phyloP scores from a whole-genome alignment of 129 eudicot genomes.

The Kitagawia praeruptora region DNA sequence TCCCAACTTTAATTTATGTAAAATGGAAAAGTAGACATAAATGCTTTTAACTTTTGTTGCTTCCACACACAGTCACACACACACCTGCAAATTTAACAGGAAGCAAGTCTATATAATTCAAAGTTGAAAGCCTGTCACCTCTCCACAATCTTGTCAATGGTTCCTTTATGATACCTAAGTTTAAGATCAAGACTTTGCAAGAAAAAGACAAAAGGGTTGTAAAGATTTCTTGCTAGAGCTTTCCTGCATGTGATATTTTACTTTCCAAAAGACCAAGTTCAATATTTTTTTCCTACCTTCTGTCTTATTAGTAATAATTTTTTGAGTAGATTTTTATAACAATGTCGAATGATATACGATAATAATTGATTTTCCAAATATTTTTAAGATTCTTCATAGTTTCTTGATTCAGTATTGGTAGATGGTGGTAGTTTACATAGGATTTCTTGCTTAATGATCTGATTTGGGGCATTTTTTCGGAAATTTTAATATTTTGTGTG shows the following conservation, averaged over 20 bases:
- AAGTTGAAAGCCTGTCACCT: slow-evolving; percentile 17
- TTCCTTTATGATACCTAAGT: background rate
- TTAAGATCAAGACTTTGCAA: background rate
- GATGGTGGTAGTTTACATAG: slow-evolving; percentile 11
- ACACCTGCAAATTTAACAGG: background rate
- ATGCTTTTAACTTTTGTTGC: background rate
- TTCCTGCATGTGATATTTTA: background rate
- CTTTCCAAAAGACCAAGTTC: background rate
- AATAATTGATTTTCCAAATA: background rate
- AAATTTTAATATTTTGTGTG: background rate
- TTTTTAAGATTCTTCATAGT: background rate
- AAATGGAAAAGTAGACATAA: background rate
- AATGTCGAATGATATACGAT: slow-evolving; percentile 70
- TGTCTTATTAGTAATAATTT: slow-evolving; percentile 14
- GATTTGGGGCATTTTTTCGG: slow-evolving; percentile 9
- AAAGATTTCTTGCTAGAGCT: background rate
- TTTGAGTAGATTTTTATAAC: background rate
- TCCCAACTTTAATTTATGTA: background rate
- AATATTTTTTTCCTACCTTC: background rate
- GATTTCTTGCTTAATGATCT: background rate
- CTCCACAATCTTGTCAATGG: background rate
- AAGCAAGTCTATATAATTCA: slow-evolving; percentile 21
- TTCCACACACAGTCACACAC: background rate
- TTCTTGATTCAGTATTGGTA: background rate
- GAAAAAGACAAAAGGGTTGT: slow-evolving; percentile 1